Percentiles rank a stretch among this genome's conserved stretches.
Evolutionary conservation across 2,329 filamentous ascomycete species (phyloP).

Genomic region (Aspergillus latus): DNA sequence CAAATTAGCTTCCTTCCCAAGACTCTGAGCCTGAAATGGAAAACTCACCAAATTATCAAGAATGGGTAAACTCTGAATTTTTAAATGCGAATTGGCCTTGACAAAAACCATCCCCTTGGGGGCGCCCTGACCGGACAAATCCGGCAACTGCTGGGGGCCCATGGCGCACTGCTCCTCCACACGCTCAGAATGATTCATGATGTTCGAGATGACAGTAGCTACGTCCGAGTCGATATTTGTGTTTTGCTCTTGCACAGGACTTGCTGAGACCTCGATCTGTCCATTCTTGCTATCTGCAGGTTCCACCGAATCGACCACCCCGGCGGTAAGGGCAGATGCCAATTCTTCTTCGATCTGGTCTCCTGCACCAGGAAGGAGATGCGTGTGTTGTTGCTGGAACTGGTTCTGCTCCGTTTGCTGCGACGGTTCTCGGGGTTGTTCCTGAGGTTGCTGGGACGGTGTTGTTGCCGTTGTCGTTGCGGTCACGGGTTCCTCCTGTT

Average conservation of each 20-base stretch:
- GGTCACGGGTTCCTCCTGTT: constrained; percentile 23
- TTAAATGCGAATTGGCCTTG: constrained; percentile 49
- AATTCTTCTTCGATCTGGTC: constrained; percentile 40
- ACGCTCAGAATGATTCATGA: constrained; percentile 45
- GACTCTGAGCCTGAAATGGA: background rate
- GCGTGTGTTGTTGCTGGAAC: constrained; percentile 10
- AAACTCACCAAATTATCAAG: constrained; percentile 59
- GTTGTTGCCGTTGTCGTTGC: background rate
- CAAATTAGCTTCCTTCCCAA: background rate
- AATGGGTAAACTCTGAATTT: constrained; percentile 61
- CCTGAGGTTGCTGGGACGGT: background rate
- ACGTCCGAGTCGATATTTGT: constrained; percentile 36
- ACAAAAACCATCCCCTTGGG: constrained; percentile 39
- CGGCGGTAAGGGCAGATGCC: constrained; percentile 34
- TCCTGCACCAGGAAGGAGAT: constrained; percentile 23
- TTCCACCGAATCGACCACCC: constrained; percentile 30
- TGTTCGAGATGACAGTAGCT: constrained; percentile 42
- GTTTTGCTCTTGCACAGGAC: constrained; percentile 22
- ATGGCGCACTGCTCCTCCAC: constrained; percentile 42
- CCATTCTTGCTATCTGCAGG: constrained; percentile 22
- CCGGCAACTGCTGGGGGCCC: constrained; percentile 35
- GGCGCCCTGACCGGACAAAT: constrained; percentile 28
- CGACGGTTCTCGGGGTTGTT: background rate
- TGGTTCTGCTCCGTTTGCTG: constrained; percentile 16
- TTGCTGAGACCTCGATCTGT: constrained; percentile 23